A percentile compares a stretch with the other conserved stretches of the same genome.
Evolutionary conservation across 176 grass and related monocot species (phyloP).

Genomic region (Triticum aestivum): DNA sequence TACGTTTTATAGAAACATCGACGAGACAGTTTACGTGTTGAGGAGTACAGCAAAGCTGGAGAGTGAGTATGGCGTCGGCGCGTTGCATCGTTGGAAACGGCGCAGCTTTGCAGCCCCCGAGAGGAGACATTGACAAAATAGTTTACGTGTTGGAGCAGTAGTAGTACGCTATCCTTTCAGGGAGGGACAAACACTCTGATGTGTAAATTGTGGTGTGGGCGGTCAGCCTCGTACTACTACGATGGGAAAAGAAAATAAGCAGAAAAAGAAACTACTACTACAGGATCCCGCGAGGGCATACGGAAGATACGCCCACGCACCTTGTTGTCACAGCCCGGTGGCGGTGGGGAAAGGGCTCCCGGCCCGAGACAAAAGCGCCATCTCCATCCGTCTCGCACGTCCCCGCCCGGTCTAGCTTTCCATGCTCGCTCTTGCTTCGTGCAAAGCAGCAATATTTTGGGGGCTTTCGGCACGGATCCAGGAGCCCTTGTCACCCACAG

Average conservation of each 20-base stretch:
- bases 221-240: background rate
- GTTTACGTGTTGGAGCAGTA: too few species aligned
- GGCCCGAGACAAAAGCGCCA: slow-evolving; percentile 29
- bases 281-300: too few species aligned
- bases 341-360: background rate
- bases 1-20: too few species aligned
- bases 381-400: background rate
- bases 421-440: slow-evolving; percentile 3
- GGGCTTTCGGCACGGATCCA: slow-evolving; percentile 34
- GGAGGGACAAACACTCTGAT: too few species aligned
- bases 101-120: too few species aligned
- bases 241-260: background rate
- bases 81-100: too few species aligned
- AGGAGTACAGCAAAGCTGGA: too few species aligned
- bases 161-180: too few species aligned
- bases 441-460: slow-evolving; percentile 8
- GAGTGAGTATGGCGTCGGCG: too few species aligned
- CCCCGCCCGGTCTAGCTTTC: background rate
- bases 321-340: slow-evolving; percentile 11
- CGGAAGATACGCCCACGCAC: slow-evolving; percentile 7
- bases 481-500: slow-evolving; percentile 22
- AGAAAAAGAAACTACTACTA: background rate
- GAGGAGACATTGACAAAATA: too few species aligned
- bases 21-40: too few species aligned
- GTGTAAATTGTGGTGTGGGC: too few species aligned